A percentile compares a stretch with the other conserved stretches of the same genome.
phyloP scores from a whole-genome alignment of 139 green algal genomes.

The Haematococcus lacustris region DNA sequence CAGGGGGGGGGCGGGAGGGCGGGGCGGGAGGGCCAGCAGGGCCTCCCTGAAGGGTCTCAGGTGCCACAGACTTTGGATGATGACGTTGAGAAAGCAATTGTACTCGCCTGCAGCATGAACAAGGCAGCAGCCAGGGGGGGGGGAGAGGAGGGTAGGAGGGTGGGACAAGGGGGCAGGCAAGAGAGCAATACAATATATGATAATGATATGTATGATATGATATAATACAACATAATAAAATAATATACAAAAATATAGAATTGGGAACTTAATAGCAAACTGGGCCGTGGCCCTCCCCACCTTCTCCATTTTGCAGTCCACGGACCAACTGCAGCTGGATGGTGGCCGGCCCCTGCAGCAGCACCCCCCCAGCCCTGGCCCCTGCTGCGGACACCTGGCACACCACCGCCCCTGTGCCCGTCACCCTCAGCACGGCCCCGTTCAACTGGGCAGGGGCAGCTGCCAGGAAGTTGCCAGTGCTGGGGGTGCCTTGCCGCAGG shows the following conservation, averaged over 20 bases:
- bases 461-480: slow-evolving; percentile 5
- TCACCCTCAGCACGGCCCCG: slow-evolving; percentile 1
- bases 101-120: slow-evolving; percentile 42
- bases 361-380: too few relatives aligned
- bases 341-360: neutral
- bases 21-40: slow-evolving; percentile 27
- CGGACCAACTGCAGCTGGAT: slow-evolving; percentile 39
- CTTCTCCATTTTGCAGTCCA: slow-evolving; percentile 50
- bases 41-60: slow-evolving; percentile 38
- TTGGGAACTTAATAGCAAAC: neutral
- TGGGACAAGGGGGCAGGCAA: neutral
- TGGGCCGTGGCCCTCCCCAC: neutral
- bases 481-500: neutral
- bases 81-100: slow-evolving; percentile 89
- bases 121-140: slow-evolving; percentile 34
- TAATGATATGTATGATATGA: too few relatives aligned
- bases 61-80: slow-evolving; percentile 62
- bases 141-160: neutral
- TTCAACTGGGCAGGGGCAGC: slow-evolving; percentile 1
- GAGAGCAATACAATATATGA: neutral
- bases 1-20: too few relatives aligned
- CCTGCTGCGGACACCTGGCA: too few relatives aligned
- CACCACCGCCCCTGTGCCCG: slow-evolving; percentile 7
- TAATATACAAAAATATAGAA: neutral
- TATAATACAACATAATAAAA: too few relatives aligned